Conservation (phyloP, 139 green algal species). For the Chlamydomonas applanata region DNA sequence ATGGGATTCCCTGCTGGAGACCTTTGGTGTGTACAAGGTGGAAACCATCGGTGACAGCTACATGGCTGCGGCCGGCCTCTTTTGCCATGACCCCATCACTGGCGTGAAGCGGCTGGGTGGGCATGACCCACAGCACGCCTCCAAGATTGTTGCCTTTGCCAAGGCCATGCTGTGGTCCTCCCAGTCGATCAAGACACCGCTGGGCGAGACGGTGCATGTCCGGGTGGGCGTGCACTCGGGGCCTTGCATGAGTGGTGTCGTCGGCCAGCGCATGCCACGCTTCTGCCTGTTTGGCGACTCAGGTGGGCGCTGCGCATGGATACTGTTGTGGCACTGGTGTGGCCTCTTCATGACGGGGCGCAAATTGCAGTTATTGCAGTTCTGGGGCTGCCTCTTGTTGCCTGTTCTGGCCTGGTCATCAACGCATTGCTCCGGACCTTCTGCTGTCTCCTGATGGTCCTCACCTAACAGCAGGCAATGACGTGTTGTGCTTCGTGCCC, state of each 20-base stretch:
- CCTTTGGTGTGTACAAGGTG: constrained; percentile 23
- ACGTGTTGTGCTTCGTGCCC: not conserved
- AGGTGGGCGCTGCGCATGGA: not conserved
- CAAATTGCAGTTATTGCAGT: too few species aligned
- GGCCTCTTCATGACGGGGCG: too few species aligned
- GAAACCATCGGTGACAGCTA: constrained; percentile 10
- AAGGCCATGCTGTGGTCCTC: constrained; percentile 14
- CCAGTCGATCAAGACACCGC: constrained; percentile 15
- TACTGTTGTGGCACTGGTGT: not conserved
- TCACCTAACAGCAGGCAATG: too few species aligned
- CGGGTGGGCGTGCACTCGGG: constrained; percentile 53
- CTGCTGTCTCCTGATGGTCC: not conserved
- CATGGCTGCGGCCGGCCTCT: constrained; percentile 13
- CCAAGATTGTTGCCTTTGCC: constrained; percentile 16
- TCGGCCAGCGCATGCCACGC: constrained; percentile 40
- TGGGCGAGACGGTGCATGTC: constrained; percentile 9
- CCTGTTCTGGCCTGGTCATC: too few species aligned
- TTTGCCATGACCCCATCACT: not conserved
- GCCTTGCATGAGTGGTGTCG: constrained; percentile 32
- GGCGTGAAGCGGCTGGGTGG: constrained; percentile 5
- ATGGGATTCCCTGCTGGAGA: constrained; percentile 21
- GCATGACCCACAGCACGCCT: constrained; percentile 14
- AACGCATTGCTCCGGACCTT: too few species aligned
- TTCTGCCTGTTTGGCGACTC: constrained; percentile 51
- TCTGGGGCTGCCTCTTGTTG: too few species aligned